Conservation (phyloP, 805 yeast genomes). For the Hanseniaspora taiwanica region DNA sequence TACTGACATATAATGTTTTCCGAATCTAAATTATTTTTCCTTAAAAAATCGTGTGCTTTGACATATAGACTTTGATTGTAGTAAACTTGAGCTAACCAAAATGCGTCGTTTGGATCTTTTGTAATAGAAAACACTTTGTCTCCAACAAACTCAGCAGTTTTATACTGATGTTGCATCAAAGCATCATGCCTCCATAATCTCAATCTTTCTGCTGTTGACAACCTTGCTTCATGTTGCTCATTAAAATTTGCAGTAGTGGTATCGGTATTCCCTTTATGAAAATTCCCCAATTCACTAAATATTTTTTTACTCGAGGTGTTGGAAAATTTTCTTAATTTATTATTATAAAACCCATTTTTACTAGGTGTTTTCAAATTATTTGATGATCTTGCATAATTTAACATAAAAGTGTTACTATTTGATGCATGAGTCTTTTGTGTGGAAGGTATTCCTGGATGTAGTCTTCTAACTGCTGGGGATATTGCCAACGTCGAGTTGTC, state of each 20-base stretch:
- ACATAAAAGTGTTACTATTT: too few relatives aligned
- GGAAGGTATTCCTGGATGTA: conserved; percentile 2
- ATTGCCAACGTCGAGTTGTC: conserved; percentile 63
- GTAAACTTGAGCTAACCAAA: conserved; percentile 89
- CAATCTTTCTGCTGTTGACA: conserved; percentile 59
- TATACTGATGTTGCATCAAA: conserved; percentile 77
- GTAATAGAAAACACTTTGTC: conserved; percentile 81
- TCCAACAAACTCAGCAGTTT: conserved; percentile 82
- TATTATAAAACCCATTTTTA: conserved; percentile 3
- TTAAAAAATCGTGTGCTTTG: conserved; percentile 61
- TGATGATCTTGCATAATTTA: conserved; percentile 8
- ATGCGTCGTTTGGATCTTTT: conserved; percentile 82
- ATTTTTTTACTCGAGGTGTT: not conserved
- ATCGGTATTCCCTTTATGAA: too few relatives aligned
- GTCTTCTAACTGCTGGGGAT: conserved; percentile 45
- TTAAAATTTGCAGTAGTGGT: not conserved
- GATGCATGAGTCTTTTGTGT: too few relatives aligned
- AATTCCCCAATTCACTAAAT: too few relatives aligned
- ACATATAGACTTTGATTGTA: conserved; percentile 63
- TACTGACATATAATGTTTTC: conserved; percentile 66
- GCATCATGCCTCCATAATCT: conserved; percentile 93
- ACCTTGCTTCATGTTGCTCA: not conserved
- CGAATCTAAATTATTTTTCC: conserved; percentile 38
- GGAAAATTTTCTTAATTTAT: conserved; percentile 2
- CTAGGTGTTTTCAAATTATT: conserved; percentile 8